Percentiles rank a stretch among this genome's conserved stretches.
Conservation (phyloP, 345 rosid genomes). For the Euphorbia tirucalli region DNA sequence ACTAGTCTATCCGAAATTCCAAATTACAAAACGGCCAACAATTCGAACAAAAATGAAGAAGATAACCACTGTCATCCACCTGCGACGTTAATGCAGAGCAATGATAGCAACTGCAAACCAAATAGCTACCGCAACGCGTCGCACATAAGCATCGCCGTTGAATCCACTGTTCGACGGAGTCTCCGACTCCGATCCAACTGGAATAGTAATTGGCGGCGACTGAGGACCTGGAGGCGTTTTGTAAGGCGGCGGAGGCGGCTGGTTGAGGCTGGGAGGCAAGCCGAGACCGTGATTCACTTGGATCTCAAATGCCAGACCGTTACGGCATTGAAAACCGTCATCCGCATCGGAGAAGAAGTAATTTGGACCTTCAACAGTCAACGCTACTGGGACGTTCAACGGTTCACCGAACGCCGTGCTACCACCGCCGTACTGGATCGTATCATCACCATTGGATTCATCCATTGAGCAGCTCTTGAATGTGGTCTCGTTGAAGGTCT, state of each 20-base stretch:
- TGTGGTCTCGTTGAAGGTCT: conserved; percentile 55
- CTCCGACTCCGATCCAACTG: conserved; percentile 27
- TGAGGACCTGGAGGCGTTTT: conserved; percentile 41
- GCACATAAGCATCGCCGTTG: background rate
- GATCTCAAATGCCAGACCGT: conserved; percentile 60
- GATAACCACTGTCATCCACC: no score
- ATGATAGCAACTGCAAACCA: conserved; percentile 9
- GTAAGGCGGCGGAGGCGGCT: conserved; percentile 70
- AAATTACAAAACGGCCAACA: no score
- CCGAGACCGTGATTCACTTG: conserved; percentile 52
- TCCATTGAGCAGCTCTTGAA: conserved; percentile 43
- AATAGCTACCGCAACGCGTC: conserved; percentile 17
- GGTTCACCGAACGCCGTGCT: conserved; percentile 26
- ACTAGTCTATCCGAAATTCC: no score
- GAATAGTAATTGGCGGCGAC: conserved; percentile 35
- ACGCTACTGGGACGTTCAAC: conserved; percentile 41
- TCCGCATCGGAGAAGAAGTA: conserved; percentile 57
- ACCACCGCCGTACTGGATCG: conserved; percentile 46
- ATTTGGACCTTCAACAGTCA: conserved; percentile 46
- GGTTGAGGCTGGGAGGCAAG: conserved; percentile 61
- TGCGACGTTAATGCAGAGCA: background rate
- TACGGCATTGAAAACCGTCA: conserved; percentile 52
- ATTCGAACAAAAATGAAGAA: background rate
- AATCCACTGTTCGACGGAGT: conserved; percentile 23
- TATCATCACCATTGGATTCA: conserved; percentile 38